Conservation (phyloP, 2,329 filamentous ascomycete species). For the Furcasterigmium sp. region DNA sequence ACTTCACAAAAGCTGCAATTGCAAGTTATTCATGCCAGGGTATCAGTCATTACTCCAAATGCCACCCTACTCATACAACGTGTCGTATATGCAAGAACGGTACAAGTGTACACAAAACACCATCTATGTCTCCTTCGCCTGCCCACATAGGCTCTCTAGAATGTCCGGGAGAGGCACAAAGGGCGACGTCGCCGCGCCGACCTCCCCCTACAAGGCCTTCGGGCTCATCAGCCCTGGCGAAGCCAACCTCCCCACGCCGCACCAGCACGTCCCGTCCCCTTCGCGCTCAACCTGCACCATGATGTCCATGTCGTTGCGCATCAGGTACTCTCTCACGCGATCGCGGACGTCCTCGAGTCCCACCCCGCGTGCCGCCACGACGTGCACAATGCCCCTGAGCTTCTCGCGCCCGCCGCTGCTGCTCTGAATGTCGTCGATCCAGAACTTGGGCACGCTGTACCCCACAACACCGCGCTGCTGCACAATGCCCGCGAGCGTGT, state of each 20-base stretch:
- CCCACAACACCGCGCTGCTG: conserved; percentile 78
- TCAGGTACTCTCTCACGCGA: conserved; percentile 67
- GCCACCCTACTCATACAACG: too few relatives aligned
- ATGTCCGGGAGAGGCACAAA: not conserved
- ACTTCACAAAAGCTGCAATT: too few relatives aligned
- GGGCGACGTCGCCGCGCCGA: not conserved
- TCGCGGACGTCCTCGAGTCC: conserved; percentile 80
- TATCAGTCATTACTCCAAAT: too few relatives aligned
- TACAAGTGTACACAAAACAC: too few relatives aligned
- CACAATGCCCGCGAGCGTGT: conserved; percentile 77
- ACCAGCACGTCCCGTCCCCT: conserved; percentile 64
- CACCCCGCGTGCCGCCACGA: conserved; percentile 67
- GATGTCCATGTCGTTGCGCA: conserved; percentile 68
- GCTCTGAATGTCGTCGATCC: conserved; percentile 67
- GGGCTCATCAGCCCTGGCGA: conserved; percentile 22
- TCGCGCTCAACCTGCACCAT: conserved; percentile 86
- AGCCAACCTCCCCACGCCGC: conserved; percentile 29
- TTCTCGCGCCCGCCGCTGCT: conserved; percentile 35
- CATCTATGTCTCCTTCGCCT: too few relatives aligned
- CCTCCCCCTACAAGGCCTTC: conserved; percentile 24
- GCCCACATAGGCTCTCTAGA: not conserved
- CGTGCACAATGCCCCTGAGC: conserved; percentile 79
- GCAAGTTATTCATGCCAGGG: too few relatives aligned
- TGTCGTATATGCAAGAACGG: too few relatives aligned
- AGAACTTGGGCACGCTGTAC: conserved; percentile 86